Conservation (phyloP, 345 rosid species). For the Stellera chamaejasme region DNA sequence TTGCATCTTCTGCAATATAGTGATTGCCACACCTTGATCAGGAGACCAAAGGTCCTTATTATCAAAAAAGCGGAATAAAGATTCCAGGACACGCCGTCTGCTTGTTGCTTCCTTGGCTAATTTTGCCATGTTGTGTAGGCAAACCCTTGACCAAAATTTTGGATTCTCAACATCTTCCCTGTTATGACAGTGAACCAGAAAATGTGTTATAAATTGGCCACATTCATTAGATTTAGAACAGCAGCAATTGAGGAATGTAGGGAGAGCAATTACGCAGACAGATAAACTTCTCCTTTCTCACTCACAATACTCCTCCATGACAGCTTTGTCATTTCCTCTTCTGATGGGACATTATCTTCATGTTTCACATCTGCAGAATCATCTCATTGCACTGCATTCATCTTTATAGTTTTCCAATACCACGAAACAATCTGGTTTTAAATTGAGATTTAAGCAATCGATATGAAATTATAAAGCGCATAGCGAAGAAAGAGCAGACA, state of each 20-base stretch:
- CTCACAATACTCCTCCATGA: conserved; percentile 55
- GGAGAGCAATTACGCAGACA: conserved; percentile 37
- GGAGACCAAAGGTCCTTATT: conserved; percentile 51
- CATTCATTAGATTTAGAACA: conserved; percentile 1
- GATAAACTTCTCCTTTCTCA: conserved; percentile 51
- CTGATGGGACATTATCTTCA: conserved; percentile 21
- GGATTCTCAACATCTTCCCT: conserved; percentile 54
- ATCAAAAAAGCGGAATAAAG: conserved; percentile 60
- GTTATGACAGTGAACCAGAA: conserved; percentile 7
- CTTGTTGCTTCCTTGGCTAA: conserved; percentile 70
- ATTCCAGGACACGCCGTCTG: conserved; percentile 58
- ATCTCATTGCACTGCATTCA: conserved; percentile 13
- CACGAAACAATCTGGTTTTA: conserved; percentile 50
- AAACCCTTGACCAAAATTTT: conserved; percentile 62
- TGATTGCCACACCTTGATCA: conserved; percentile 49
- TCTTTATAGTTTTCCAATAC: conserved; percentile 61
- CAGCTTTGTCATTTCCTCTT: conserved; percentile 32
- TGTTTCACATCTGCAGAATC: conserved; percentile 15
- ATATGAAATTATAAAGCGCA: background rate
- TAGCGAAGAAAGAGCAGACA: background rate
- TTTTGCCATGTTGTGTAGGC: conserved; percentile 51
- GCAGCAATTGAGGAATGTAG: conserved; percentile 5
- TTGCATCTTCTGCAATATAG: conserved; percentile 52
- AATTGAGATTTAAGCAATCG: conserved; percentile 3
- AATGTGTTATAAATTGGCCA: conserved; percentile 1